phyloP scores from a whole-genome alignment of 2,329 filamentous ascomycete genomes.

The Onygenales sp. region DNA sequence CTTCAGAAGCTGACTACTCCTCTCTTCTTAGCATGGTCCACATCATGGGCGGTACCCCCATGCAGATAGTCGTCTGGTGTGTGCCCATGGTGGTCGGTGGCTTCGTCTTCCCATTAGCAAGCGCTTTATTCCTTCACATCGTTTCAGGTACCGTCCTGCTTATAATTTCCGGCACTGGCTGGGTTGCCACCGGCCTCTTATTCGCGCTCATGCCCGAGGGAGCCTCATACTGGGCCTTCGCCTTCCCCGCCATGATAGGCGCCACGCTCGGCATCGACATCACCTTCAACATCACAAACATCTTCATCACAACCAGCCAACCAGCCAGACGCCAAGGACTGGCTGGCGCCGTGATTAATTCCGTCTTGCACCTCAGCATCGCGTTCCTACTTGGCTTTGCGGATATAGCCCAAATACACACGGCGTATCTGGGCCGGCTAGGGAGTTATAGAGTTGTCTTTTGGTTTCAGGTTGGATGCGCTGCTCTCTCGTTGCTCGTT shows the following conservation, averaged over 20 bases:
- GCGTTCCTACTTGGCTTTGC: conserved; percentile 62
- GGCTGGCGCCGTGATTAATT: conserved; percentile 63
- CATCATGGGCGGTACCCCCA: conserved; percentile 48
- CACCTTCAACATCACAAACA: conserved; percentile 63
- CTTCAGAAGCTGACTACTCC: background rate
- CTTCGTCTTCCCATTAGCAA: conserved; percentile 51
- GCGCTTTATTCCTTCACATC: conserved; percentile 59
- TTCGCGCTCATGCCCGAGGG: conserved; percentile 54
- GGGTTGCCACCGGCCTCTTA: conserved; percentile 48
- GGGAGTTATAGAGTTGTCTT: conserved; percentile 56
- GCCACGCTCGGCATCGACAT: conserved; percentile 67
- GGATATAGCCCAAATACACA: conserved; percentile 50
- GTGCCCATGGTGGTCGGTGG: conserved; percentile 60
- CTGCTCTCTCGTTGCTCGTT: conserved; percentile 43
- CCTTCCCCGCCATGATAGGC: conserved; percentile 55
- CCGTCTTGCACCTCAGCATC: conserved; percentile 61
- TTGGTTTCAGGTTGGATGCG: conserved; percentile 52
- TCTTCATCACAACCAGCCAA: conserved; percentile 67
- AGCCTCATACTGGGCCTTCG: conserved; percentile 60
- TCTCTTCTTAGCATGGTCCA: conserved; percentile 44
- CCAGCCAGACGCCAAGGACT: conserved; percentile 59
- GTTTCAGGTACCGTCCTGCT: conserved; percentile 55
- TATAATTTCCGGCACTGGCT: conserved; percentile 51
- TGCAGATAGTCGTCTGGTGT: conserved; percentile 61
- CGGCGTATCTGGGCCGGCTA: conserved; percentile 34